Conservation (phyloP, 2,329 filamentous ascomycete genomes). For the Hymenoscyphus fructigenus region DNA sequence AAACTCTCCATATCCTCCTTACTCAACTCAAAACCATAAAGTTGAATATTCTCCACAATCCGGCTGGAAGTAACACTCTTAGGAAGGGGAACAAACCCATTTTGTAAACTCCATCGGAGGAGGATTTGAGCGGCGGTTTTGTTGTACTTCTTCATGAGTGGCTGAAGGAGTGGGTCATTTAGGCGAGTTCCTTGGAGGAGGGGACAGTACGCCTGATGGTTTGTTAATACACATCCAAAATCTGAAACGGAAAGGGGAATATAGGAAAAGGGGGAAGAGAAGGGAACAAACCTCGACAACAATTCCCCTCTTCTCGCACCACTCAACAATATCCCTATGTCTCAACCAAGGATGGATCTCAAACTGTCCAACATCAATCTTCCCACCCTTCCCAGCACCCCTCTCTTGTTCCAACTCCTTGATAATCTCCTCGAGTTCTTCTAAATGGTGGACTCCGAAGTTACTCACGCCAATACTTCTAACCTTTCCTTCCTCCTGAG, state of each 20-base stretch:
- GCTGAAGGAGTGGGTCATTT: conserved; percentile 63
- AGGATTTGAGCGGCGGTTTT: conserved; percentile 76
- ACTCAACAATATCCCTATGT: conserved; percentile 74
- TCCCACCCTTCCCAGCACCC: conserved; percentile 63
- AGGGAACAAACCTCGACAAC: conserved; percentile 54
- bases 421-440: conserved; percentile 59
- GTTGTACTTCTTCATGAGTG: conserved; percentile 67
- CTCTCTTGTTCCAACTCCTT: conserved; percentile 60
- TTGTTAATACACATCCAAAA: too few relatives aligned
- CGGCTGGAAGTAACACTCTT: conserved; percentile 70
- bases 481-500: conserved; percentile 60
- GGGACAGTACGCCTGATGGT: conserved; percentile 48
- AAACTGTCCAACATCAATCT: conserved; percentile 82
- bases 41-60: conserved; percentile 61
- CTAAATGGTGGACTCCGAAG: conserved; percentile 62
- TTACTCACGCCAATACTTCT: conserved; percentile 64
- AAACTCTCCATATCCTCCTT: conserved; percentile 52
- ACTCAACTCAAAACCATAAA: conserved; percentile 57
- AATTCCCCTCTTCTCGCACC: conserved; percentile 65
- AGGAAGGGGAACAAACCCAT: conserved; percentile 69
- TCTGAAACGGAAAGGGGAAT: too few relatives aligned
- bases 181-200: conserved; percentile 68
- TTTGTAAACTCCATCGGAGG: conserved; percentile 79
- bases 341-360: conserved; percentile 89
- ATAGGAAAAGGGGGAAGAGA: too few relatives aligned